phyloP scores from a whole-genome alignment of 2,329 filamentous ascomycete genomes.

The Colletotrichum zoysiae region DNA sequence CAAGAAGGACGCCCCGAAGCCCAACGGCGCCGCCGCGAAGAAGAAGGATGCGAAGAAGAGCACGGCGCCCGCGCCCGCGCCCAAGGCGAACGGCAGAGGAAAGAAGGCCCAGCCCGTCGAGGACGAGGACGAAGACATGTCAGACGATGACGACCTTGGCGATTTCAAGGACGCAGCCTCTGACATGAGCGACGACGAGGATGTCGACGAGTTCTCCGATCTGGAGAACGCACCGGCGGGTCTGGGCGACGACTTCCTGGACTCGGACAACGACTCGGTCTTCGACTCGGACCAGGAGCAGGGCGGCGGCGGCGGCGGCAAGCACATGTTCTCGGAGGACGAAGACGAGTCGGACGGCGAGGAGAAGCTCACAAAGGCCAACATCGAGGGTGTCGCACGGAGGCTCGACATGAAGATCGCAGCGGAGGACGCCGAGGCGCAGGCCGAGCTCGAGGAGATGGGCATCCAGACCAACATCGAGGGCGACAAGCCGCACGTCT shows the following conservation, averaged over 20 bases:
- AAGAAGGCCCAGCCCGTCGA: slow-evolving; percentile 47
- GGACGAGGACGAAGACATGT: slow-evolving; percentile 43
- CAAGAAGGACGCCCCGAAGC: slow-evolving; percentile 52
- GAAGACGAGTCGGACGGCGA: slow-evolving; percentile 90
- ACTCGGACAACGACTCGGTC: slow-evolving; percentile 69
- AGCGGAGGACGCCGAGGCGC: slow-evolving; percentile 83
- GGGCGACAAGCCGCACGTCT: slow-evolving; percentile 76
- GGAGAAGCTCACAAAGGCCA: slow-evolving; percentile 92
- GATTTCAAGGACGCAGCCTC: slow-evolving; percentile 54
- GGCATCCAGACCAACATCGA: slow-evolving; percentile 95
- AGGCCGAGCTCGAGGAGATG: slow-evolving; percentile 86
- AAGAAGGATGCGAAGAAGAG: slow-evolving; percentile 52
- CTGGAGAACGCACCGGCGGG: slow-evolving; percentile 54
- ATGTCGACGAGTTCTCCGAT: slow-evolving; percentile 56
- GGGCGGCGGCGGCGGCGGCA: slow-evolving; percentile 56
- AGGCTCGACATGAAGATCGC: slow-evolving; percentile 85
- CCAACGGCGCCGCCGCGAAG: slow-evolving; percentile 50
- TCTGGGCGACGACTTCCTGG: slow-evolving; percentile 71
- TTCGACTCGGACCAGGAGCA: slow-evolving; percentile 79
- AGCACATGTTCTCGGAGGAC: slow-evolving; percentile 93
- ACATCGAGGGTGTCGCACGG: slow-evolving; percentile 90
- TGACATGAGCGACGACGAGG: slow-evolving; percentile 58
- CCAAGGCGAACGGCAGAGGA: slow-evolving; percentile 45
- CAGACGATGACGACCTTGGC: slow-evolving; percentile 48
- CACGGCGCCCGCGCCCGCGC: slow-evolving; percentile 46